Percentiles rank a stretch among this genome's conserved stretches.
phyloP scores from a whole-genome alignment of 305 asterid species.

The Euphrasia arctica region DNA sequence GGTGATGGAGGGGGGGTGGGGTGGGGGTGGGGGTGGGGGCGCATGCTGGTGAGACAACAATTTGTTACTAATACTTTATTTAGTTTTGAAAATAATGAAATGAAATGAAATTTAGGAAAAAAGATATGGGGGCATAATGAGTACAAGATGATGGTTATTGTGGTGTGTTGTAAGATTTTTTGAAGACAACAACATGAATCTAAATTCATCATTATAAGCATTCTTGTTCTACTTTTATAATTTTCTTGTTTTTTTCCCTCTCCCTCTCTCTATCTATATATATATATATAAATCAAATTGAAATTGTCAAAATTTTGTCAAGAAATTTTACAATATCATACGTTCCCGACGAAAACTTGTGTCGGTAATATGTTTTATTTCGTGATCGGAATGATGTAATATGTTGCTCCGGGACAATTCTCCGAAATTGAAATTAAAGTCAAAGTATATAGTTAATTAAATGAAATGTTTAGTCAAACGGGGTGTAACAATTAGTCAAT shows the following conservation, averaged over 20 bases:
- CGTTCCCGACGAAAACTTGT: too few relatives aligned
- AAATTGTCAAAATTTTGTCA: too few relatives aligned
- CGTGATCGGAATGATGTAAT: too few relatives aligned
- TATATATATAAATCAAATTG: too few relatives aligned
- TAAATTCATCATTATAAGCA: slow-evolving; percentile 28
- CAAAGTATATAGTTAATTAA: too few relatives aligned
- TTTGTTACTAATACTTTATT: not conserved
- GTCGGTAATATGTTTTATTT: too few relatives aligned
- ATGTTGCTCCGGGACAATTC: too few relatives aligned
- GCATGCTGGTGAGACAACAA: slow-evolving; percentile 60
- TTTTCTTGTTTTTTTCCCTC: too few relatives aligned
- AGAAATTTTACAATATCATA: not conserved
- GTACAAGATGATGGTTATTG: slow-evolving; percentile 57
- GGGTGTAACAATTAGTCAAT: too few relatives aligned
- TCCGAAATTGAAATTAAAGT: too few relatives aligned
- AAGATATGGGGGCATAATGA: slow-evolving; percentile 64
- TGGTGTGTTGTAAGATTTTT: slow-evolving; percentile 42
- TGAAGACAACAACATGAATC: slow-evolving; percentile 49
- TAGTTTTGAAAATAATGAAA: not conserved
- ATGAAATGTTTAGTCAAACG: too few relatives aligned
- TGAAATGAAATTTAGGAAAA: slow-evolving; percentile 16
- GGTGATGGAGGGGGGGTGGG: slow-evolving; percentile 19
- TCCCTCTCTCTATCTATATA: too few relatives aligned
- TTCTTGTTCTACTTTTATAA: not conserved
- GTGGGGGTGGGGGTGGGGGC: slow-evolving; percentile 10